Conservation (phyloP, 2,329 filamentous ascomycete genomes). For the Aspergillus sp. region DNA sequence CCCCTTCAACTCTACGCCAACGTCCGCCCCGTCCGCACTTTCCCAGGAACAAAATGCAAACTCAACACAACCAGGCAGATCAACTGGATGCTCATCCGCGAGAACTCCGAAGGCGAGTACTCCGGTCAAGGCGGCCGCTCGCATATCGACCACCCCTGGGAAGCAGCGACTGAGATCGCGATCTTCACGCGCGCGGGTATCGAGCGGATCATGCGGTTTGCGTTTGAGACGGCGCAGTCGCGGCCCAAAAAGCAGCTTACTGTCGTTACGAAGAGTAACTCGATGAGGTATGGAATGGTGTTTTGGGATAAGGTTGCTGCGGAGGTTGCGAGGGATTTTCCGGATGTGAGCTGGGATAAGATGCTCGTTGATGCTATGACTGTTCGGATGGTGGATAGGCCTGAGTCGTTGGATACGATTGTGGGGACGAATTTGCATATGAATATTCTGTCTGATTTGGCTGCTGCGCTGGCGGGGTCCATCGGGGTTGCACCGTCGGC, state of each 20-base stretch:
- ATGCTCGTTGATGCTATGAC: slow-evolving; percentile 55
- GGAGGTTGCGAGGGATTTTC: slow-evolving; percentile 43
- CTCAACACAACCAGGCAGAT: slow-evolving; percentile 43
- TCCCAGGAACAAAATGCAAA: slow-evolving; percentile 48
- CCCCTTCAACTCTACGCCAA: slow-evolving; percentile 64
- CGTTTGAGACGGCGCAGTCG: slow-evolving; percentile 46
- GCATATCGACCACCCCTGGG: slow-evolving; percentile 46
- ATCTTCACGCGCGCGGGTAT: slow-evolving; percentile 49
- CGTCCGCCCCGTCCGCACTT: slow-evolving; percentile 56
- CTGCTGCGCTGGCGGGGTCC: slow-evolving; percentile 60
- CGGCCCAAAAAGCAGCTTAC: slow-evolving; percentile 45
- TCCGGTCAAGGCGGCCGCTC: slow-evolving; percentile 49
- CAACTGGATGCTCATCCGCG: slow-evolving; percentile 51
- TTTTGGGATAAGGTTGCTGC: slow-evolving; percentile 50
- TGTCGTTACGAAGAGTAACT: slow-evolving; percentile 51
- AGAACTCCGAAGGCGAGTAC: slow-evolving; percentile 53
- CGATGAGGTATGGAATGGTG: slow-evolving; percentile 50
- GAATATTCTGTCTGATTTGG: slow-evolving; percentile 63
- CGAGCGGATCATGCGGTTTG: slow-evolving; percentile 47
- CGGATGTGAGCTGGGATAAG: slow-evolving; percentile 47
- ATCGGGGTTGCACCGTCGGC: slow-evolving; percentile 65
- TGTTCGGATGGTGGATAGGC: slow-evolving; percentile 48
- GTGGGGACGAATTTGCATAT: slow-evolving; percentile 52
- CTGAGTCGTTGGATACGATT: slow-evolving; percentile 46
- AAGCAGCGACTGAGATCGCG: slow-evolving; percentile 47